Percentiles rank a stretch among this genome's conserved stretches.
phyloP scores from a whole-genome alignment of 2,329 filamentous ascomycete genomes.

The Fusarium nygamai region DNA sequence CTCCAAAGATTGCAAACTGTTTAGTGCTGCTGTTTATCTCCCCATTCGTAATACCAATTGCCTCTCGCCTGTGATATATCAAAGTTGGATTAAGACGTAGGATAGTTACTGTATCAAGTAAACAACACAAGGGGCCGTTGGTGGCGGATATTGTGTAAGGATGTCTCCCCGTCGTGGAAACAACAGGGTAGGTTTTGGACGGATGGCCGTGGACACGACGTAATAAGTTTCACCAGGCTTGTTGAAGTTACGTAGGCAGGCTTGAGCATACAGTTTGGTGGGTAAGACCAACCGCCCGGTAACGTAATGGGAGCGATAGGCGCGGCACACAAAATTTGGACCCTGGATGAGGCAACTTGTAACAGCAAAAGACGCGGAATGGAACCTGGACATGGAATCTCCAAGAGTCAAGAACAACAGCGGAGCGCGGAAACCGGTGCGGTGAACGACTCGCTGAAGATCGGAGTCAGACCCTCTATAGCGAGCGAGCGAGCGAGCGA shows the following conservation, averaged over 20 bases:
- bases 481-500: conserved; percentile 13
- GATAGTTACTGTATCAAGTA: conserved; percentile 10
- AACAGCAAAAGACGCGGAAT: neutral
- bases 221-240: conserved; percentile 12
- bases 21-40: conserved; percentile 3
- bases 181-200: neutral
- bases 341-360: conserved; percentile 5
- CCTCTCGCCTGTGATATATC: neutral
- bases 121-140: neutral
- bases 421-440: conserved; percentile 9
- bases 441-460: conserved; percentile 26
- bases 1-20: conserved; percentile 21
- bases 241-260: conserved; percentile 10
- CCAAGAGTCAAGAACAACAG: conserved; percentile 7
- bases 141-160: conserved; percentile 12
- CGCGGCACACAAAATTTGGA: conserved; percentile 14
- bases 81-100: conserved; percentile 10
- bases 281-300: neutral
- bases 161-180: neutral
- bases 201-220: neutral
- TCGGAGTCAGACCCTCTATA: conserved; percentile 5
- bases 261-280: conserved; percentile 17
- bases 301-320: conserved; percentile 25
- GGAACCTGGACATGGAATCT: neutral
- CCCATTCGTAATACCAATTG: neutral